Base-by-base conservation (phyloP, 1,139 yeast species). In the Williopsis jadinii region DNA sequence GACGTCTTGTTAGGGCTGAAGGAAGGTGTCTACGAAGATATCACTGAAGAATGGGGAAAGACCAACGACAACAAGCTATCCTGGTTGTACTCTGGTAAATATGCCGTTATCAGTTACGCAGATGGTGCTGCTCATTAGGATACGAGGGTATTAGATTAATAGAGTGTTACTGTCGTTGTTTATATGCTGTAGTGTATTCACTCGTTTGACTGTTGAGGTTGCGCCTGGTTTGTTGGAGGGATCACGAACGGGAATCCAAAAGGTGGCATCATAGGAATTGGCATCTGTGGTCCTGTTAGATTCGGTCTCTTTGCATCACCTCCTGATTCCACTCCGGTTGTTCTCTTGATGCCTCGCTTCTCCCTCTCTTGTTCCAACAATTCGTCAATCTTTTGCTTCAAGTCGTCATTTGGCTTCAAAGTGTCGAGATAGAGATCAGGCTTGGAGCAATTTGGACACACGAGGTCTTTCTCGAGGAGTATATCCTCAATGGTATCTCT, bases 1-100 rank as follows among this genome's bases (percentile, higher is more conserved):
- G 98, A 94, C 60, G 97, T 90, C n/a, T 82, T 84, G 42, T 95
- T 84, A 39, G 97, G 95, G 3, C 73, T 92, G 48, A 71, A 74
- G 6, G 66, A 71, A 34, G 97, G 96, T 2, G 65, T 75, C 28
- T 84, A 84, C 50, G 90, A 83, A 52, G 69, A 77, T 56, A 70
- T 92, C 49, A 71, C 75, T 37, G 63, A 71, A 44, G 65, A 66
- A 39, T 87, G 94, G 82, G 63, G 56, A 28, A 54, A 57, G 24
- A 28, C 38, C 3, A 45, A 53, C 34, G 67, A 67, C 56, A 75
- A 81, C 53, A 77, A 77, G 48, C 62, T 70, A 37, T 88, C 90
- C 11, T 92, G 98, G 98, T 73, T 81, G 40, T 73, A 87, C 52
- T 77, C 87, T 48, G 97, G 98, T 44, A 84, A 87, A 61, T 92